Base-by-base conservation (phyloP, 352 stramenopile genomes). In the Phytopythium aichiense region DNA sequence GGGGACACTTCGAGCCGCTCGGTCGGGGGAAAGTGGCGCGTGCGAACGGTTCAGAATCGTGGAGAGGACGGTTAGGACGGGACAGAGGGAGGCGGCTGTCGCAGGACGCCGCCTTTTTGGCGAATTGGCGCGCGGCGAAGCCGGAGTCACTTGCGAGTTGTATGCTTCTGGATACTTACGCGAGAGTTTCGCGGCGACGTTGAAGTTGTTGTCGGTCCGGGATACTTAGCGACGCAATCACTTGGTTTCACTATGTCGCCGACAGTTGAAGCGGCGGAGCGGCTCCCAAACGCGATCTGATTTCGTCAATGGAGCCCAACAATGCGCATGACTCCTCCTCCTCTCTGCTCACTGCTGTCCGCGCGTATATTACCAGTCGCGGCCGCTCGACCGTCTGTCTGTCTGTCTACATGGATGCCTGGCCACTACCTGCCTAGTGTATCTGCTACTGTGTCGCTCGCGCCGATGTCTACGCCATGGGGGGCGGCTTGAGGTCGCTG, bases 401-500 rank as follows among this genome's bases (percentile, higher is more conserved):
- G 12, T 15, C 40, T 22, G 35, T 40, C 35, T 40, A 40, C 35
- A 16, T 40, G 35, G 9, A 40, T 40, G 13, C 13, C 35, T 40
- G 35, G 9, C 9, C 13, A 40, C 43, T 16, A 52, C 46, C 46
- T 52, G n/a, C 23, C 46, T 35, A 52, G 13, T 35, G 22, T 52
- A 52, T 15, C 46, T 50, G 45, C 45, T 48, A 50, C 43, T n/a
- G 45, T 23, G 20, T 23, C 46, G 2, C 23, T 13, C n/a, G n/a
- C 40, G 2, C 18, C 15, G 11, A 7, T 13, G 20, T 30, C 31
- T 48, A 49, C 13, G 45, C 50, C 33, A 42, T 55, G 40, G 61
- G 38, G 12, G 69, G 68, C 28, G 62, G 54, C 54, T 67, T 67
- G 25, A 64, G 35, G 22, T 64, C 64, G 25, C 40, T 64, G 53